These are phyloP conservation scores for Stagonosporopsis chrysanthemi DNA, from an alignment of 2,329 filamentous ascomycete species.

Conservation along the genomic window DNA sequence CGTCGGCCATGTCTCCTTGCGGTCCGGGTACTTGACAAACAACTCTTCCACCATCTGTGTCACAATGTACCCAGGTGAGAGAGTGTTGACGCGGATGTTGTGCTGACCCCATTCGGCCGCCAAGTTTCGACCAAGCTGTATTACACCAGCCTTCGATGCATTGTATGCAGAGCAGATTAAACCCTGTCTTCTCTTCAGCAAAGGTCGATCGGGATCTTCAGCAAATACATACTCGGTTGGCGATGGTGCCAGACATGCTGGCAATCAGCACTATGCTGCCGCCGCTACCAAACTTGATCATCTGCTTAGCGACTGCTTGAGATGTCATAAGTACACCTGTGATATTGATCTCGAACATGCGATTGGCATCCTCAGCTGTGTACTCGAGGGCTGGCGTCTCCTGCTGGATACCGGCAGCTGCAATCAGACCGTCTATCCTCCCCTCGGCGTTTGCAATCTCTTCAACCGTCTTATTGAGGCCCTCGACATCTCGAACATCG, in stretches of 20 bases:
- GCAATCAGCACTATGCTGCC: constrained; percentile 70
- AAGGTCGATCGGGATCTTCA: not conserved
- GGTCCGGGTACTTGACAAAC: constrained; percentile 77
- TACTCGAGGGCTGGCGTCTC: constrained; percentile 86
- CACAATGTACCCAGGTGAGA: constrained; percentile 81
- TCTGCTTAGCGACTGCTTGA: constrained; percentile 69
- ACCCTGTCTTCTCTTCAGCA: constrained; percentile 57
- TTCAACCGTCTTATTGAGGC: constrained; percentile 71
- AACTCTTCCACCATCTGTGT: constrained; percentile 84
- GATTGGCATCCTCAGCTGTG: constrained; percentile 65
- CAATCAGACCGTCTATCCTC: constrained; percentile 80
- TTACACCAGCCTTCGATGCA: constrained; percentile 75
- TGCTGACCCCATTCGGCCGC: constrained; percentile 76
- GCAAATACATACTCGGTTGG: constrained; percentile 63
- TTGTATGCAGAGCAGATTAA: constrained; percentile 75
- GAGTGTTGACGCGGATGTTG: constrained; percentile 80
- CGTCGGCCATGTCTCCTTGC: constrained; percentile 72
- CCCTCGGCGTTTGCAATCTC: constrained; percentile 74
- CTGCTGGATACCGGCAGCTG: constrained; percentile 79
- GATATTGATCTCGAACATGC: constrained; percentile 68
- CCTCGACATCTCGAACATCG: constrained; percentile 76
- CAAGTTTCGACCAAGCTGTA: constrained; percentile 74
- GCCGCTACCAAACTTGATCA: constrained; percentile 66
- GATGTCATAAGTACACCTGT: constrained; percentile 70
- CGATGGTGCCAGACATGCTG: constrained; percentile 68